Conservation (phyloP, 441 rosid genomes). For the Kokia cookei region DNA sequence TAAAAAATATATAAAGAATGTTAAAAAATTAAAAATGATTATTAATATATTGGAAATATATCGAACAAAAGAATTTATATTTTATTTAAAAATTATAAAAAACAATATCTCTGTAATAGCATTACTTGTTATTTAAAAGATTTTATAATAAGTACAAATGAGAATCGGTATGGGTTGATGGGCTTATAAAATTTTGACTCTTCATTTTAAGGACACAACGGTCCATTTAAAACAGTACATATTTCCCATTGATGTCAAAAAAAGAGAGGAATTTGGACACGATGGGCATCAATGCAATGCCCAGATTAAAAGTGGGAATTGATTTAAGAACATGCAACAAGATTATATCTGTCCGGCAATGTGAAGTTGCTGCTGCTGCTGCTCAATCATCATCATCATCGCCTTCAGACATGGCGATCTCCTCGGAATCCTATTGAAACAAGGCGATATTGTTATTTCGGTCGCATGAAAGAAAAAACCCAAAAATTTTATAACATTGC, state of each 20-base stretch:
- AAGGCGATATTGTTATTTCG: background rate
- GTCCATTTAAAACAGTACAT: background rate
- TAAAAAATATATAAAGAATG: too few species aligned
- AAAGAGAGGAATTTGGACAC: conserved; percentile 6
- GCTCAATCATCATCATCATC: conserved; percentile 30
- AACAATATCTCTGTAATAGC: too few species aligned
- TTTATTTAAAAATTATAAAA: too few species aligned
- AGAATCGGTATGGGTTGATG: background rate
- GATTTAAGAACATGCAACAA: background rate
- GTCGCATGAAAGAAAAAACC: background rate
- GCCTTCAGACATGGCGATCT: conserved; percentile 25
- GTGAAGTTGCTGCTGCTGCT: conserved; percentile 24
- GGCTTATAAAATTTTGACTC: background rate
- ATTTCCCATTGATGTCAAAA: background rate
- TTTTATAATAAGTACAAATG: too few species aligned
- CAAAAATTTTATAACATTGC: background rate
- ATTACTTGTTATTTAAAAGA: background rate
- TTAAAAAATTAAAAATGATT: too few species aligned
- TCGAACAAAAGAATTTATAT: too few species aligned
- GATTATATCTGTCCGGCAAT: background rate
- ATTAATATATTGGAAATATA: too few species aligned
- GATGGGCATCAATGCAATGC: conserved; percentile 17
- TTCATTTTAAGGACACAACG: too few species aligned
- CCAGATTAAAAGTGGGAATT: background rate
- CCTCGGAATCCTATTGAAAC: conserved; percentile 30